Percentiles rank a stretch among this genome's conserved stretches.
Evolutionary conservation across 768 basidiomycete genomes (phyloP).

Genomic region (Mycena epipterygia): DNA sequence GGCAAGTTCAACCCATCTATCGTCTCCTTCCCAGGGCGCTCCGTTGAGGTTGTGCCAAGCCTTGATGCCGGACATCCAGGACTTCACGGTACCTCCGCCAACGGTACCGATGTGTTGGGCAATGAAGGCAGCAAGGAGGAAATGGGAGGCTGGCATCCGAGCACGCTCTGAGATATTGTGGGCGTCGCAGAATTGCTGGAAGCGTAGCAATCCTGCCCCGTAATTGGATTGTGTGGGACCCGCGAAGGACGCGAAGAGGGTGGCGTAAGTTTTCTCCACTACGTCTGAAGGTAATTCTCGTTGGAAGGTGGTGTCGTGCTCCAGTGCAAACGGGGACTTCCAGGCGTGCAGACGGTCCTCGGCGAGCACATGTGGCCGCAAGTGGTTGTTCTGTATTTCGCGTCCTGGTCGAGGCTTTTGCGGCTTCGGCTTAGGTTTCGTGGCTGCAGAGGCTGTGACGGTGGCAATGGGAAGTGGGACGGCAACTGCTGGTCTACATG

Average conservation of each 20-base stretch:
- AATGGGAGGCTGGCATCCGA: constrained; percentile 50
- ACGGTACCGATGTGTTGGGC: constrained; percentile 30
- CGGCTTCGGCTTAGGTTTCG: not conserved
- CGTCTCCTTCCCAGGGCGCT: constrained; percentile 52
- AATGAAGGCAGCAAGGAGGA: constrained; percentile 48
- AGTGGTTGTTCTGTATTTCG: constrained; percentile 8
- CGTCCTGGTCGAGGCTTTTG: not conserved
- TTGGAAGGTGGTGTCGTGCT: constrained; percentile 8
- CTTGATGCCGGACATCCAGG: constrained; percentile 52
- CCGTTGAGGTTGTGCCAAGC: constrained; percentile 53
- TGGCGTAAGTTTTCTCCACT: constrained; percentile 6
- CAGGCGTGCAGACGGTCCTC: constrained; percentile 37
- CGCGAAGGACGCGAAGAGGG: constrained; percentile 37
- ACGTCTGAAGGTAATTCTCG: constrained; percentile 22
- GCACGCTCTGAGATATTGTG: constrained; percentile 41
- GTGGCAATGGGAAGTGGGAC: not conserved
- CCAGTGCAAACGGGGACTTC: constrained; percentile 22
- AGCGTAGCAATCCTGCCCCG: constrained; percentile 49
- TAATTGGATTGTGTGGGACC: constrained; percentile 43
- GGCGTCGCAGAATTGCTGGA: constrained; percentile 54
- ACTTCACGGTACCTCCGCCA: constrained; percentile 20
- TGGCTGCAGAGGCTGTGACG: too few relatives aligned
- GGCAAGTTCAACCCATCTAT: constrained; percentile 40
- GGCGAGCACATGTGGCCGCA: constrained; percentile 38
- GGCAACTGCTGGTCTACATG: not conserved